A percentile compares a stretch with the other conserved stretches of the same genome.
Evolutionary conservation across 1,284 basidiomycete genomes (phyloP).

Genomic region (Blastosporella zonata): DNA sequence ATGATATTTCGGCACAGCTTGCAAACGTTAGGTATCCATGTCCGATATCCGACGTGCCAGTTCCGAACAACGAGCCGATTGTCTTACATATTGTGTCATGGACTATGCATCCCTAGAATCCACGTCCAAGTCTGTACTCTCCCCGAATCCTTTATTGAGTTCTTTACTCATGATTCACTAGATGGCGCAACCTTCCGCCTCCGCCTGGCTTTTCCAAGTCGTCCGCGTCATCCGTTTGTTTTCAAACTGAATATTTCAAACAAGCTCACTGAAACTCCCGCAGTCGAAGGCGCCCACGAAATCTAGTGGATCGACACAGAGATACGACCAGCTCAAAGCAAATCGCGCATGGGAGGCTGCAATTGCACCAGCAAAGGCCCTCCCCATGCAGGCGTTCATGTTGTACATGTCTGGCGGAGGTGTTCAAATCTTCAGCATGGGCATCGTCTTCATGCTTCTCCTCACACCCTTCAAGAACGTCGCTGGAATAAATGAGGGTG

Average conservation of each 20-base stretch:
- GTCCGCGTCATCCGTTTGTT: constrained; percentile 28
- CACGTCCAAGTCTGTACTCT: constrained; percentile 30
- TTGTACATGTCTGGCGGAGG: constrained; percentile 93
- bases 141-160: background rate
- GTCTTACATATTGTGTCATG: constrained; percentile 22
- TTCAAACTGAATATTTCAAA: background rate
- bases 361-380: constrained; percentile 77
- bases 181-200: constrained; percentile 59
- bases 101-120: constrained; percentile 37
- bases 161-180: constrained; percentile 23
- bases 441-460: constrained; percentile 88
- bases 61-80: constrained; percentile 3
- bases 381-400: constrained; percentile 96
- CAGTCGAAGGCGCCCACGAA: constrained; percentile 44
- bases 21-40: background rate
- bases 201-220: constrained; percentile 60
- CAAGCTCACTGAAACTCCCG: background rate
- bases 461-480: constrained; percentile 80
- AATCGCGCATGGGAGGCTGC: constrained; percentile 88
- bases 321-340: constrained; percentile 69
- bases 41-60: constrained; percentile 16
- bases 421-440: constrained; percentile 92
- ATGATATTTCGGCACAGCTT: no score
- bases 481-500: constrained; percentile 72
- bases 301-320: constrained; percentile 32